A percentile compares a stretch with the other conserved stretches of the same genome.
These are phyloP conservation scores for Colletotrichum costaricense DNA, from an alignment of 2,329 filamentous ascomycete species.

Conservation along the genomic window DNA sequence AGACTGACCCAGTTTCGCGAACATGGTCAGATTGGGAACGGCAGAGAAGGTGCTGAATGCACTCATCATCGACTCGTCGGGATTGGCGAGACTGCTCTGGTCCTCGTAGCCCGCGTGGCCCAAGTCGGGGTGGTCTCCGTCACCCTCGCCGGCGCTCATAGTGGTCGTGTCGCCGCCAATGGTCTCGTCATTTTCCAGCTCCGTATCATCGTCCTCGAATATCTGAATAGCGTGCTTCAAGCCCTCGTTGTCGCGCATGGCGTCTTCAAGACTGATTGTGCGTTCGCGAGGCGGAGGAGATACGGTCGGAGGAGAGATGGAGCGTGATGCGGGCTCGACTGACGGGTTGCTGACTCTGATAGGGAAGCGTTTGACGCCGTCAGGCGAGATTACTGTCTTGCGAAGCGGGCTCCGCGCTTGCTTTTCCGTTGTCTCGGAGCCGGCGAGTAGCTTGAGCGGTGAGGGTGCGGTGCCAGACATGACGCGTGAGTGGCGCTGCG, in stretches of 20 bases:
- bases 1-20: conserved; percentile 78
- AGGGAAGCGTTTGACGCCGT: conserved; percentile 67
- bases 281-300: conserved; percentile 43
- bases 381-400: conserved; percentile 48
- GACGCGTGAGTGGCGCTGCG: conserved; percentile 63
- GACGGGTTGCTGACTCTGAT: conserved; percentile 61
- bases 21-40: conserved; percentile 86
- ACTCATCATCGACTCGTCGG: conserved; percentile 81
- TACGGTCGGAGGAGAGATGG: conserved; percentile 28
- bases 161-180: conserved; percentile 31
- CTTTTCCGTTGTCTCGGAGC: conserved; percentile 42
- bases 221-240: conserved; percentile 71
- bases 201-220: conserved; percentile 64
- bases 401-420: conserved; percentile 51
- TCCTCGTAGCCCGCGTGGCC: conserved; percentile 44
- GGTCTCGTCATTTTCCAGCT: conserved; percentile 21
- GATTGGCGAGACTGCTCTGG: conserved; percentile 56
- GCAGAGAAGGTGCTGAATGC: conserved; percentile 91
- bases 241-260: conserved; percentile 65
- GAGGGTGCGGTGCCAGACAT: conserved; percentile 68
- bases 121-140: conserved; percentile 34
- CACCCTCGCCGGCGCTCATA: conserved; percentile 37
- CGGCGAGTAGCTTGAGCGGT: conserved; percentile 66
- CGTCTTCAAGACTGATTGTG: conserved; percentile 63
- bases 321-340: conserved; percentile 37